Conservation (phyloP, 2,329 filamentous ascomycete species). For the Falciphora oryzae region DNA sequence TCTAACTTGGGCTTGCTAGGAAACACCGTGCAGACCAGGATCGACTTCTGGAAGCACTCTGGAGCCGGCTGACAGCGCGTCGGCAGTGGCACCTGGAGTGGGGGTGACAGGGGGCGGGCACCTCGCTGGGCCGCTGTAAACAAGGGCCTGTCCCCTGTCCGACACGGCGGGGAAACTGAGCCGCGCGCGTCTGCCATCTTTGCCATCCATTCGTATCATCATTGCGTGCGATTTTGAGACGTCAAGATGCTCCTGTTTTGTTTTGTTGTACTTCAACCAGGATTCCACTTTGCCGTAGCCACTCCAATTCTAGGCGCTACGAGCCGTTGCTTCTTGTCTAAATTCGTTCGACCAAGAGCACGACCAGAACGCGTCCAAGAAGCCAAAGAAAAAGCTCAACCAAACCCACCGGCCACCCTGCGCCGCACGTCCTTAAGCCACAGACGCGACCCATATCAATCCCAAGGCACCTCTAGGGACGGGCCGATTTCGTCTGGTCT, state of each 20-base stretch:
- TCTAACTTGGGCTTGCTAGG: background rate
- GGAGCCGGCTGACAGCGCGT: background rate
- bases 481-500: too few species aligned
- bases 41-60: too few species aligned
- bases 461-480: background rate
- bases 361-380: background rate
- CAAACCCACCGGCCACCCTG: background rate
- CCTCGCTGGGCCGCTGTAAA: background rate
- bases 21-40: background rate
- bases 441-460: background rate
- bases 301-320: background rate
- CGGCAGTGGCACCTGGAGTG: background rate
- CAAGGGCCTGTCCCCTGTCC: background rate
- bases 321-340: background rate
- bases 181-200: background rate
- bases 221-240: background rate
- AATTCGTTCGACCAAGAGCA: background rate
- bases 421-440: background rate
- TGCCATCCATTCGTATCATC: background rate
- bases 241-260: background rate
- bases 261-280: too few species aligned
- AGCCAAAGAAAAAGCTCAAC: background rate
- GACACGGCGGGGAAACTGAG: too few species aligned
- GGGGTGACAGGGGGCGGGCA: too few species aligned
- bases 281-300: too few species aligned